Conservation (phyloP, 768 basidiomycete genomes). For the Exsudoporus frostii region DNA sequence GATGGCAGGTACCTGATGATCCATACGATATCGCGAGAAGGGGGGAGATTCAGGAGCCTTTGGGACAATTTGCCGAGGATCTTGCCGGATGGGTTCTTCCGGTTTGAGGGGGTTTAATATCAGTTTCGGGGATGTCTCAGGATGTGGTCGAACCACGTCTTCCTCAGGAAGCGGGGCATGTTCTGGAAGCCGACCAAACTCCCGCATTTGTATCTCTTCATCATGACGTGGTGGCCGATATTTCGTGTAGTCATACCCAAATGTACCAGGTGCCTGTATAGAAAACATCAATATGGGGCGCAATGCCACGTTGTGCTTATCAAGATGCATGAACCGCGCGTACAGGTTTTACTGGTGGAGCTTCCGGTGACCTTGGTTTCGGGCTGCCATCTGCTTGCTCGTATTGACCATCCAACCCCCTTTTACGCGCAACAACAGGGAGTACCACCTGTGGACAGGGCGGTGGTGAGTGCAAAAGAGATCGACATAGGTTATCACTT, state of each 20-base stretch:
- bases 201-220: constrained; percentile 60
- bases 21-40: constrained; percentile 53
- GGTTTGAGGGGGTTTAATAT: constrained; percentile 27
- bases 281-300: constrained; percentile 2
- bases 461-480: constrained; percentile 6
- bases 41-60: constrained; percentile 54
- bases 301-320: background rate
- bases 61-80: constrained; percentile 12
- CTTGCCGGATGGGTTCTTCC: constrained; percentile 27
- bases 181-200: constrained; percentile 51
- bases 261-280: constrained; percentile 74
- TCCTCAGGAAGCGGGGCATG: constrained; percentile 17
- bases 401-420: constrained; percentile 69
- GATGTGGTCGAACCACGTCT: background rate
- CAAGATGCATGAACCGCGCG: constrained; percentile 22
- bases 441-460: constrained; percentile 61
- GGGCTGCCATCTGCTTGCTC: constrained; percentile 68
- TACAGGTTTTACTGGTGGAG: constrained; percentile 52
- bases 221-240: constrained; percentile 49
- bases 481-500: constrained; percentile 21
- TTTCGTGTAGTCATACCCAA: constrained; percentile 74
- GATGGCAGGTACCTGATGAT: constrained; percentile 30
- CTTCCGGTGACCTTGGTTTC: constrained; percentile 44
- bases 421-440: constrained; percentile 82
- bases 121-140: constrained; percentile 6